These are phyloP conservation scores for Colletotrichum caudatum DNA, from an alignment of 2,329 filamentous ascomycete species.

Conservation along the genomic window DNA sequence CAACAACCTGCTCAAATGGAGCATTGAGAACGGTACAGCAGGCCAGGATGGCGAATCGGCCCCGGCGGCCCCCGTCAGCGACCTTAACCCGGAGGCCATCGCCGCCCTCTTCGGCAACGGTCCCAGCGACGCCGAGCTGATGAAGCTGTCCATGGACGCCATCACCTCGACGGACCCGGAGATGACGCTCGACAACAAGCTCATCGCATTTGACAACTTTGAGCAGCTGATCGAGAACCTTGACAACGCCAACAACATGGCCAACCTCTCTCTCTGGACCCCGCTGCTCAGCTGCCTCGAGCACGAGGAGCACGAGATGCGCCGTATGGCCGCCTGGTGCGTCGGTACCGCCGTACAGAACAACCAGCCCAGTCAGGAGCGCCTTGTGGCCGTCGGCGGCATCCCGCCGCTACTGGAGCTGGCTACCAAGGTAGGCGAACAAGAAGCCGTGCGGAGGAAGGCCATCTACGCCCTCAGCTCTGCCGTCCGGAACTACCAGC, in stretches of 20 bases:
- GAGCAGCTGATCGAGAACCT: conserved; percentile 92
- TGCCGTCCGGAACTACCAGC: conserved; percentile 89
- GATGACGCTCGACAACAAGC: conserved; percentile 78
- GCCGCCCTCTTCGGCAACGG: conserved; percentile 84
- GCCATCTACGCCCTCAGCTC: conserved; percentile 90
- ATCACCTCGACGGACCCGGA: conserved; percentile 73
- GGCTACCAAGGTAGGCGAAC: conserved; percentile 69
- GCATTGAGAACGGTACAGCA: conserved; percentile 62
- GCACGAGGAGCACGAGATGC: conserved; percentile 76
- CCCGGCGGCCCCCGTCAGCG: conserved; percentile 50
- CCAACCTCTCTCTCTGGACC: conserved; percentile 82
- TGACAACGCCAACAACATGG: conserved; percentile 97
- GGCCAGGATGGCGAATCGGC: conserved; percentile 46
- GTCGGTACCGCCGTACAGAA: conserved; percentile 96
- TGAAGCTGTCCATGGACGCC: conserved; percentile 85
- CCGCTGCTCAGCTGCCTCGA: conserved; percentile 79
- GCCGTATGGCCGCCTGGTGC: conserved; percentile 93
- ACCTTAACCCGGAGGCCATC: conserved; percentile 77
- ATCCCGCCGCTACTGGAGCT: conserved; percentile 77
- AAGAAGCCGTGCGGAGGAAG: conserved; percentile 80
- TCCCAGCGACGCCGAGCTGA: conserved; percentile 90
- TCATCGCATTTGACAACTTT: conserved; percentile 93
- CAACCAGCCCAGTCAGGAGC: conserved; percentile 87
- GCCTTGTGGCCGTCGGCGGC: conserved; percentile 71
- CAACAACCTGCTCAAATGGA: conserved; percentile 85